Evolutionary conservation across 768 basidiomycete genomes (phyloP).

Genomic region (Daedaleopsis sinensis): DNA sequence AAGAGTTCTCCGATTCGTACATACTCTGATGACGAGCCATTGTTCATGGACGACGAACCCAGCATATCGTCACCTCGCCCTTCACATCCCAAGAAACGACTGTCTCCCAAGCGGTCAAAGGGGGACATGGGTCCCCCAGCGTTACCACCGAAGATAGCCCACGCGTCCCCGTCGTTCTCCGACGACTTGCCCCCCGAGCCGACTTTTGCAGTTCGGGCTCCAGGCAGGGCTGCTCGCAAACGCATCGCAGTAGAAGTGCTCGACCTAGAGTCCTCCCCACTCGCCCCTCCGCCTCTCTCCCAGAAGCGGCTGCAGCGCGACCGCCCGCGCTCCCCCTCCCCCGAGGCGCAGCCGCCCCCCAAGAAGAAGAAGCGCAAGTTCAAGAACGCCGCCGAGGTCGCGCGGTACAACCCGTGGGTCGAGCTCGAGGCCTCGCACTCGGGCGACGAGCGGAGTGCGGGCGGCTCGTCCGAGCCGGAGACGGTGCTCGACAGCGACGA

Average conservation of each 20-base stretch:
- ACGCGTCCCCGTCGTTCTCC: constrained; percentile 18
- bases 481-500: constrained; percentile 67
- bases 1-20: background rate
- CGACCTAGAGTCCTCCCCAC: constrained; percentile 33
- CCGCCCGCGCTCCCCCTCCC: constrained; percentile 15
- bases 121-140: constrained; percentile 38
- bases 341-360: background rate
- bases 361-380: constrained; percentile 33
- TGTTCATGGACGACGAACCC: constrained; percentile 5
- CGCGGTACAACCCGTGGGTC: constrained; percentile 48
- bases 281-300: constrained; percentile 36
- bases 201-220: constrained; percentile 50
- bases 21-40: constrained; percentile 7
- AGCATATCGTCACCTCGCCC: background rate
- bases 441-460: constrained; percentile 75
- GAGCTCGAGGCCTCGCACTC: constrained; percentile 79
- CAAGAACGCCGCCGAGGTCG: constrained; percentile 36
- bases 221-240: constrained; percentile 34
- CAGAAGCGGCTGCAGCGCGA: constrained; percentile 32
- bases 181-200: constrained; percentile 37
- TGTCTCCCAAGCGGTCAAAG: background rate
- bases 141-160: constrained; percentile 33
- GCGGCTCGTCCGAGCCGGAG: constrained; percentile 62
- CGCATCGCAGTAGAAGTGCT: constrained; percentile 23
- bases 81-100: background rate